Percentiles rank a stretch among this genome's conserved stretches.
phyloP scores from a whole-genome alignment of 345 rosid species.

The Salix purpurea region DNA sequence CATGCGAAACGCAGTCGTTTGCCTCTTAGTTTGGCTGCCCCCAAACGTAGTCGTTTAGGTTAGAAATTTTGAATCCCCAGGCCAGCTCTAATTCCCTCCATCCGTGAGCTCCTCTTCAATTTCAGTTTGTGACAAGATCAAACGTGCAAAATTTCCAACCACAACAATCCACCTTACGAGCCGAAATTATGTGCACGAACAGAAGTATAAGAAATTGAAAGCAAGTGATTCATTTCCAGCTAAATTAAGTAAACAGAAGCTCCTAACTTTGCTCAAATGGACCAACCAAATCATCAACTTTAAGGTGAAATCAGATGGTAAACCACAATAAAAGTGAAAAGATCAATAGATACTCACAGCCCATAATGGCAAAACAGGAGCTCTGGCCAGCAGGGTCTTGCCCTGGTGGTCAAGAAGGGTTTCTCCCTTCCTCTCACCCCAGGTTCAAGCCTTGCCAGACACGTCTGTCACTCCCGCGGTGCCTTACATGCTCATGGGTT shows the following conservation, averaged over 20 bases:
- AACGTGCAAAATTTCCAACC: background rate
- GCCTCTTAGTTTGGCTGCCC: too few species aligned
- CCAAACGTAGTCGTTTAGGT: too few species aligned
- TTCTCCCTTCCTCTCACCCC: too few species aligned
- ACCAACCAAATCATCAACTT: background rate
- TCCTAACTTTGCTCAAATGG: background rate
- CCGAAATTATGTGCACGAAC: background rate
- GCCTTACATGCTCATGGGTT: too few species aligned
- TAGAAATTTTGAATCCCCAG: too few species aligned
- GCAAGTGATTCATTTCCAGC: background rate
- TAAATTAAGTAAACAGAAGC: background rate
- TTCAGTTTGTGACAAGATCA: too few species aligned
- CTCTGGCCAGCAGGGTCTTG: constrained; percentile 11
- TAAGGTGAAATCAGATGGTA: background rate
- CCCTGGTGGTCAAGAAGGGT: too few species aligned
- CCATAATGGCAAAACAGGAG: constrained; percentile 82
- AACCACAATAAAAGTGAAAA: background rate
- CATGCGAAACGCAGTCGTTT: too few species aligned
- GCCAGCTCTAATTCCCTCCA: too few species aligned
- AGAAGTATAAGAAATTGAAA: background rate
- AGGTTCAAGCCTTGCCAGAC: too few species aligned
- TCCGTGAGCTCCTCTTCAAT: too few species aligned
- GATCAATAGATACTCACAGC: constrained; percentile 59
- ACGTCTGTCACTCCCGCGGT: too few species aligned
- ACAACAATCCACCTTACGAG: background rate